Evolutionary conservation across 83 land plant genomes (phyloP).

Genomic region (Diphasiastrum complanatum): DNA sequence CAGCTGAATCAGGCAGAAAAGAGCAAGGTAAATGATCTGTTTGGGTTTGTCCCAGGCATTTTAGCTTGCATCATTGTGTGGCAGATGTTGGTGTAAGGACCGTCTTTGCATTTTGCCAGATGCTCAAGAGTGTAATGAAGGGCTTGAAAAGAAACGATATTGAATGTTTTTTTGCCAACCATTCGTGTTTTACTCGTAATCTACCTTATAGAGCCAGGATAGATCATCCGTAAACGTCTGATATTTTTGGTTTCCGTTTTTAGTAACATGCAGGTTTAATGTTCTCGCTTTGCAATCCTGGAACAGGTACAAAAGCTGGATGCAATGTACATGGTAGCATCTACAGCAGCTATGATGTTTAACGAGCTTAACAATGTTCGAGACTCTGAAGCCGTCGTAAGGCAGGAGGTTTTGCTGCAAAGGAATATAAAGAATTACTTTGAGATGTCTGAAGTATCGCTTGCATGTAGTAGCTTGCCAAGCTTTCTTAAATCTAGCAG

Average conservation of each 20-base stretch:
- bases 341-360: constrained; percentile 28
- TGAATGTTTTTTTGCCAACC: too few relatives aligned
- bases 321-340: constrained; percentile 60
- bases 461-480: constrained; percentile 3
- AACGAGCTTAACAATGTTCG: constrained; percentile 28
- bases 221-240: too few relatives aligned
- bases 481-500: constrained; percentile 24
- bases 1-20: constrained; percentile 60
- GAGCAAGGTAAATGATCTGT: constrained; percentile 72
- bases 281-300: background rate
- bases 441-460: background rate
- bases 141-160: too few relatives aligned
- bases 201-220: too few relatives aligned
- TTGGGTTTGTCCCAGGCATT: too few relatives aligned
- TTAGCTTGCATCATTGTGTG: too few relatives aligned
- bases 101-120: too few relatives aligned
- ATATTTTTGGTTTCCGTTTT: constrained; percentile 1
- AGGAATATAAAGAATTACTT: constrained; percentile 48
- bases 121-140: too few relatives aligned
- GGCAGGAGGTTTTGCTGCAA: constrained; percentile 55
- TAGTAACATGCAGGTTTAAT: background rate
- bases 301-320: constrained; percentile 62
- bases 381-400: constrained; percentile 28
- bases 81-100: too few relatives aligned
- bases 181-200: too few relatives aligned